Evolutionary conservation across 805 yeast species (phyloP), one percentile per base, ranked within the genome.

Genomic region (Candida sakaeoensis): DNA sequence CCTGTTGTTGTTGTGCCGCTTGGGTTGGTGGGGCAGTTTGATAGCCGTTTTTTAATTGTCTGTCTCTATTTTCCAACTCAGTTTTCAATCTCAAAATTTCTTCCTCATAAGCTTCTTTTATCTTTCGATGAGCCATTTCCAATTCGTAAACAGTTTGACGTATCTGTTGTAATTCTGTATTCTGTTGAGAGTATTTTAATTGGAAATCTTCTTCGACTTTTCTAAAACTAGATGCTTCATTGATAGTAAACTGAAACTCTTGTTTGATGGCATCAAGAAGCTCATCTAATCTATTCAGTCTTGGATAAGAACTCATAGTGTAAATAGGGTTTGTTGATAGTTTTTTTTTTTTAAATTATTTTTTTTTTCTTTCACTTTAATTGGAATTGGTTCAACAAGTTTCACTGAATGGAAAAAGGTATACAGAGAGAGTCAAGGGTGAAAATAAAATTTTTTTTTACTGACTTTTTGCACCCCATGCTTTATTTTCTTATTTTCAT

Each of bases 51-150:
- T 69, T 74, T 40, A 63, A 75, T 41, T 67, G 77, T 59, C 91
- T 75, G 57, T 86, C 95, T 52, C 90, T 73, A 55, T 74, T 78
- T 53, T 88, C 96, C 49, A 91, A 72, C 59, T 89, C 96, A 47
- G 81, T 79, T 62, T 91, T 89, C 62, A 91, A 74, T 51, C 93
- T 74, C 57, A 79, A 70, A 41, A 93, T 85, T 65, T 91, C 98
- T 54, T 86, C 95, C 62, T 91, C 97, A 64, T 91, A 93, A 34
- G 90, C 89, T 56, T 91, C 97, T 66, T 91, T 90, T 76, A 93
- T 85, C 58, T 87, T 86, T 52, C 95, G 76, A 68, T 91, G 98
- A 28, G 95, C 91, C 75, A 83, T 77, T 62, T 91, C 97, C 54
- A 91, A 75, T 59, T 93, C 98, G 57, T 82, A 89, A 21, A 91